Conservation (phyloP, 2,329 filamentous ascomycete species). For the Paracorniculantispora psalliotae region DNA sequence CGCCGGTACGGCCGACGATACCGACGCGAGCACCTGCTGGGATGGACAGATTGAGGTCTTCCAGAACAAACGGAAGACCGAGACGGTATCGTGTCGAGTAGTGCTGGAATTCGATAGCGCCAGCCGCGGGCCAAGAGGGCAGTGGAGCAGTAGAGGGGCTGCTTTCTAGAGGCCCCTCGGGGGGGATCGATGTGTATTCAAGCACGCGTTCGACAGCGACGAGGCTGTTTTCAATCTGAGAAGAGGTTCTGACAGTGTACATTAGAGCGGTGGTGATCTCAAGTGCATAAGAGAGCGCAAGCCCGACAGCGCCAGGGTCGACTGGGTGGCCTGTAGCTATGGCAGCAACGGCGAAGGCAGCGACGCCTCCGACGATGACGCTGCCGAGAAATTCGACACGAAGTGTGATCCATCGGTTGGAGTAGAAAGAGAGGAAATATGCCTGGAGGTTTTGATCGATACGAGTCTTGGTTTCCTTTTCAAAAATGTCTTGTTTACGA, state of each 20-base stretch:
- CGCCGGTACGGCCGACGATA: constrained; percentile 88
- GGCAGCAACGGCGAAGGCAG: constrained; percentile 69
- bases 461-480: constrained; percentile 84
- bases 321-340: constrained; percentile 61
- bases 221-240: constrained; percentile 93
- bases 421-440: constrained; percentile 85
- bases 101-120: constrained; percentile 76
- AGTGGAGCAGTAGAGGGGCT: constrained; percentile 77
- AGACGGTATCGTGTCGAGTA: constrained; percentile 83
- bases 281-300: constrained; percentile 86
- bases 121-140: constrained; percentile 79
- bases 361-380: constrained; percentile 76
- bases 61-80: constrained; percentile 78
- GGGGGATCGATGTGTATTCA: constrained; percentile 79
- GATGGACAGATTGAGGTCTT: constrained; percentile 78
- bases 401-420: constrained; percentile 82
- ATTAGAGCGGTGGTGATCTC: constrained; percentile 90
- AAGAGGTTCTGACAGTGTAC: constrained; percentile 91
- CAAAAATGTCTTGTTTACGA: constrained; percentile 72
- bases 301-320: constrained; percentile 68
- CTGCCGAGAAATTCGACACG: constrained; percentile 86
- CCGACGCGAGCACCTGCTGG: constrained; percentile 90
- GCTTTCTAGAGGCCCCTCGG: constrained; percentile 76
- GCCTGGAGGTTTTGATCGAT: constrained; percentile 84
- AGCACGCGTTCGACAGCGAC: constrained; percentile 89